Evolutionary conservation across 139 green algal genomes (phyloP).

Genomic region (Cymbomonas tetramitiformis): DNA sequence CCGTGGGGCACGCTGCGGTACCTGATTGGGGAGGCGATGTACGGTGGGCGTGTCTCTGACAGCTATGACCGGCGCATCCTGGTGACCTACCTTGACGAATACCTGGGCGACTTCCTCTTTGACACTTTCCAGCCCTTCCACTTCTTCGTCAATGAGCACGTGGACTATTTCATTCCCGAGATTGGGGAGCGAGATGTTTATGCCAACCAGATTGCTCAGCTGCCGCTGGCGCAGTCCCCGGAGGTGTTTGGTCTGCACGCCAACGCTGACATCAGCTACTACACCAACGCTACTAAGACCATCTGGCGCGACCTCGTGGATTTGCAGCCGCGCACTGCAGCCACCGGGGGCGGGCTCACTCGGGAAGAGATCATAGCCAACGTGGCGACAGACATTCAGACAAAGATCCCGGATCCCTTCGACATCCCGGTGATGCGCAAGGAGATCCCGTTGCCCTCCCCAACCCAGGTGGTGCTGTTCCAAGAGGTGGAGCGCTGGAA

Average conservation of each 20-base stretch:
- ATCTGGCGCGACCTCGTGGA: slow-evolving; percentile 63
- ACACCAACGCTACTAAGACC: slow-evolving; percentile 56
- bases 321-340: slow-evolving; percentile 47
- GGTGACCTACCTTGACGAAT: slow-evolving; percentile 75
- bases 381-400: slow-evolving; percentile 47
- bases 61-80: slow-evolving; percentile 63
- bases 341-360: slow-evolving; percentile 27
- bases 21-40: slow-evolving; percentile 68
- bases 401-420: slow-evolving; percentile 63
- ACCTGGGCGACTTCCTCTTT: slow-evolving; percentile 81
- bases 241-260: slow-evolving; percentile 69
- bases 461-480: slow-evolving; percentile 56
- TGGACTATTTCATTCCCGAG: slow-evolving; percentile 35
- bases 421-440: slow-evolving; percentile 58
- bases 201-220: slow-evolving; percentile 42
- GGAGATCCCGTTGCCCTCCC: slow-evolving; percentile 36
- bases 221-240: slow-evolving; percentile 59
- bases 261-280: slow-evolving; percentile 79
- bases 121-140: slow-evolving; percentile 70
- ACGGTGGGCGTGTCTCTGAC: slow-evolving; percentile 68
- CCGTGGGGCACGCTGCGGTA: slow-evolving; percentile 73
- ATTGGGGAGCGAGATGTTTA: slow-evolving; percentile 35
- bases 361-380: slow-evolving; percentile 55
- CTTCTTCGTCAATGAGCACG: slow-evolving; percentile 33
- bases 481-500: slow-evolving; percentile 76